Conservation (phyloP, 2,329 filamentous ascomycete species). For the Thermothelomyces thermophilus region DNA sequence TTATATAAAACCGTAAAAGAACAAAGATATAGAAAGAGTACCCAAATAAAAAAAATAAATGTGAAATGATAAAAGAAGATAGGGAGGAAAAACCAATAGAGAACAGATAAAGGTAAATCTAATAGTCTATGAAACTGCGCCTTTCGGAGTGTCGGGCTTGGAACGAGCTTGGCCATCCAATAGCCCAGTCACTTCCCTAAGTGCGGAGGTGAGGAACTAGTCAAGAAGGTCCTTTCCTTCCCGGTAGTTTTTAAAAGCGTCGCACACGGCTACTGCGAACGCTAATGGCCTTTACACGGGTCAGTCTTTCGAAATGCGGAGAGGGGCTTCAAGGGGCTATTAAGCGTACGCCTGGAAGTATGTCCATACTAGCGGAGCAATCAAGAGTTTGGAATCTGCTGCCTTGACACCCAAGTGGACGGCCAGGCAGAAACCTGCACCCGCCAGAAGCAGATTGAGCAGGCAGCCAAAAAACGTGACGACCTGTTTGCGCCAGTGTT, state of each 20-base stretch:
- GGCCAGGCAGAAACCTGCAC: conserved; percentile 20
- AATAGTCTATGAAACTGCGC: background rate
- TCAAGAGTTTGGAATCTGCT: conserved; percentile 15
- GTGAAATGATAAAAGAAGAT: too few relatives aligned
- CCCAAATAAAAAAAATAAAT: background rate
- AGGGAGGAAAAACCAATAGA: too few relatives aligned
- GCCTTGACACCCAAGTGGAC: conserved; percentile 14
- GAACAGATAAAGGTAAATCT: too few relatives aligned
- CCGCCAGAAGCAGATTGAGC: conserved; percentile 22
- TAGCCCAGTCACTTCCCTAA: too few relatives aligned
- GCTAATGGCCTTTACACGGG: conserved; percentile 15
- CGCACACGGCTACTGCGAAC: conserved; percentile 18
- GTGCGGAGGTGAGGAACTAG: background rate
- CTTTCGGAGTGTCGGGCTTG: too few relatives aligned
- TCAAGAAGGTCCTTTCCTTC: conserved; percentile 24
- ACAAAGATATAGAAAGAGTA: background rate
- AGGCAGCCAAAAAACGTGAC: conserved; percentile 22
- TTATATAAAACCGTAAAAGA: too few relatives aligned
- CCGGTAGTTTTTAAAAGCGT: conserved; percentile 22
- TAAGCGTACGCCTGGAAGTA: conserved; percentile 22
- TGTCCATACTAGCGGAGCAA: conserved; percentile 18
- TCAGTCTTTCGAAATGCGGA: conserved; percentile 10
- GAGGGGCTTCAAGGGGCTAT: background rate
- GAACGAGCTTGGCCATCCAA: too few relatives aligned
- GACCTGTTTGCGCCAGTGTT: conserved; percentile 24